Evolutionary conservation across 352 stramenopile genomes (phyloP).

Genomic region (Phytopythium boreale): DNA sequence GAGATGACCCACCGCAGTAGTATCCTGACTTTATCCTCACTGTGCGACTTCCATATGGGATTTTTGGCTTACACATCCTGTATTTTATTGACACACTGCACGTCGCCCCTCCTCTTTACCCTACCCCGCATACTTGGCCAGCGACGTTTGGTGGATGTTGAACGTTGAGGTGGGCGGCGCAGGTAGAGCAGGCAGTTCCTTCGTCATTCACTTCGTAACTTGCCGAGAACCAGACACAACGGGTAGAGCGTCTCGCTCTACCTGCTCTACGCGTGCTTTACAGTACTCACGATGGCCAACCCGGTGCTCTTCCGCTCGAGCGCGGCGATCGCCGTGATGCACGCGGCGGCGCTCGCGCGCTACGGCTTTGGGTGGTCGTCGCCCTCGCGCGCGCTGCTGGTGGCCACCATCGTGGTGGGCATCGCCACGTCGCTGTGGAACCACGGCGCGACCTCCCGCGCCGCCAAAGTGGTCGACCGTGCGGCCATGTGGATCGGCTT

Average conservation of each 20-base stretch:
- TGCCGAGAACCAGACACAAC: not conserved
- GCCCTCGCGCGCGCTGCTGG: slow-evolving; percentile 6
- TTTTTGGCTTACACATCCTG: no score
- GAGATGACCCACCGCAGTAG: not conserved
- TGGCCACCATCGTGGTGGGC: slow-evolving; percentile 11
- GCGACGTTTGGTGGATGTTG: slow-evolving; percentile 1
- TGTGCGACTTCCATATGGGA: no score
- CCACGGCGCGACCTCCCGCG: slow-evolving; percentile 10
- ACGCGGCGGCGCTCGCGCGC: slow-evolving; percentile 3
- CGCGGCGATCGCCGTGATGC: slow-evolving; percentile 9
- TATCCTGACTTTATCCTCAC: no score
- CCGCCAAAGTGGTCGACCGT: slow-evolving; percentile 10
- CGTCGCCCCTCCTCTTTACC: not conserved
- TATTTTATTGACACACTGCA: not conserved
- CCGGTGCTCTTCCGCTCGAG: slow-evolving; percentile 16
- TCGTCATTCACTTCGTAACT: not conserved
- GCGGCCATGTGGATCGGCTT: slow-evolving; percentile 18
- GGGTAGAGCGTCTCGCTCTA: not conserved
- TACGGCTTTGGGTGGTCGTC: slow-evolving; percentile 4
- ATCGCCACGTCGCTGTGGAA: slow-evolving; percentile 18
- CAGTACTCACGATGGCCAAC: slow-evolving; percentile 12
- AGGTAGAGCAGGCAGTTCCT: not conserved
- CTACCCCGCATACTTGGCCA: not conserved
- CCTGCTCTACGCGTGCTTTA: not conserved
- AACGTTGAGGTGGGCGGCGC: not conserved